These are phyloP conservation scores for Flammula alnicola DNA, from an alignment of 1,284 basidiomycete genomes.

Conservation along the genomic window DNA sequence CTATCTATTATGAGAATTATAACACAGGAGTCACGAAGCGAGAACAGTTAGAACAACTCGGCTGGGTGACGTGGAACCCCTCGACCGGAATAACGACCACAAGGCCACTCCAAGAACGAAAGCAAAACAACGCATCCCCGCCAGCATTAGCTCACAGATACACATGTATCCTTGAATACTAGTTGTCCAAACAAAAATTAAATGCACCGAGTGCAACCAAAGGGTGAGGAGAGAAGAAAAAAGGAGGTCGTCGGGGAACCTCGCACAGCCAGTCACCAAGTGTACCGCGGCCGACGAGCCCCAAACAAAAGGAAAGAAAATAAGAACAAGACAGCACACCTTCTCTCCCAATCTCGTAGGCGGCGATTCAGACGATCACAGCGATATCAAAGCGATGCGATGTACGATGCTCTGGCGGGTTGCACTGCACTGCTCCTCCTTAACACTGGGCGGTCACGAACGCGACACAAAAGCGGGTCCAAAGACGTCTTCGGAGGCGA, in stretches of 20 bases:
- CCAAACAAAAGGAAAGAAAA: background rate
- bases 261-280: background rate
- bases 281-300: background rate
- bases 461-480: background rate
- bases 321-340: background rate
- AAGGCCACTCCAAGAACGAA: constrained; percentile 1
- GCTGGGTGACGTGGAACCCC: constrained; percentile 11
- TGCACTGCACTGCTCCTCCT: constrained; percentile 1
- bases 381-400: constrained; percentile 10
- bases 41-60: constrained; percentile 9
- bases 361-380: constrained; percentile 9
- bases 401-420: background rate
- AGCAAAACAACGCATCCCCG: background rate
- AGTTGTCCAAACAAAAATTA: too few species aligned
- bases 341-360: constrained; percentile 6
- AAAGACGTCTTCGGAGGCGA: background rate
- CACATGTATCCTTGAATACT: too few species aligned
- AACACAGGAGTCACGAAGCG: constrained; percentile 3
- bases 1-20: constrained; percentile 1
- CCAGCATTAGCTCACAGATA: background rate
- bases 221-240: too few species aligned
- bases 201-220: too few species aligned
- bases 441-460: background rate
- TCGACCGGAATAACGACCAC: background rate
- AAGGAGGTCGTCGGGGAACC: background rate